Conservation (phyloP, 768 basidiomycete genomes). For the Termitomyces sp. region DNA sequence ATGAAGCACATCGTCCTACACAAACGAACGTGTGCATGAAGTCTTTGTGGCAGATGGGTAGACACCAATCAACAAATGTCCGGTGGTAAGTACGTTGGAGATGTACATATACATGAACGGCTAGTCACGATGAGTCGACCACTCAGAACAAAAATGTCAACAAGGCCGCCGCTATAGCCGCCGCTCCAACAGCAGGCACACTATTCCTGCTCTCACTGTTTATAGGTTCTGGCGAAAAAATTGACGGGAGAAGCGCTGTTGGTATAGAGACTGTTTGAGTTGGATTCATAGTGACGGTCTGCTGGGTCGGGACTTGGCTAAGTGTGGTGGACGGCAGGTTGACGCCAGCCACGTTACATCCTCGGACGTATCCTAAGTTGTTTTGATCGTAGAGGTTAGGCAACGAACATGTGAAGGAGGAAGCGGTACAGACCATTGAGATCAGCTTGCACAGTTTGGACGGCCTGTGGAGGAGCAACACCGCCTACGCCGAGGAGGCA, state of each 20-base stretch:
- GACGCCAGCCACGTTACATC: constrained; percentile 4
- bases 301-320: too few relatives aligned
- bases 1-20: not conserved
- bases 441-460: not conserved
- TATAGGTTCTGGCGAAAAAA: not conserved
- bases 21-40: not conserved
- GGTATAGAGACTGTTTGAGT: not conserved
- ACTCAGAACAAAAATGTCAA: constrained; percentile 2
- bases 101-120: not conserved
- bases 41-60: not conserved
- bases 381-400: not conserved
- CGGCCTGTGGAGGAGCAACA: not conserved
- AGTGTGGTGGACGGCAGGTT: constrained; percentile 1
- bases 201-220: not conserved
- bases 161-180: not conserved
- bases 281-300: not conserved
- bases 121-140: not conserved
- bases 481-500: constrained; percentile 2
- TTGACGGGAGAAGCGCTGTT: not conserved
- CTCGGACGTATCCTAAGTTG: constrained; percentile 1
- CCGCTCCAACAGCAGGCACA: not conserved
- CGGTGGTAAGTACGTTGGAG: not conserved
- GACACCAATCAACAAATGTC: not conserved
- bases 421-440: constrained; percentile 5
- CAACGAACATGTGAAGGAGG: not conserved